Percentiles rank a stretch among this genome's conserved stretches.
Conservation (phyloP, 148 eudicot genomes). For the Talinum fruticosum region DNA sequence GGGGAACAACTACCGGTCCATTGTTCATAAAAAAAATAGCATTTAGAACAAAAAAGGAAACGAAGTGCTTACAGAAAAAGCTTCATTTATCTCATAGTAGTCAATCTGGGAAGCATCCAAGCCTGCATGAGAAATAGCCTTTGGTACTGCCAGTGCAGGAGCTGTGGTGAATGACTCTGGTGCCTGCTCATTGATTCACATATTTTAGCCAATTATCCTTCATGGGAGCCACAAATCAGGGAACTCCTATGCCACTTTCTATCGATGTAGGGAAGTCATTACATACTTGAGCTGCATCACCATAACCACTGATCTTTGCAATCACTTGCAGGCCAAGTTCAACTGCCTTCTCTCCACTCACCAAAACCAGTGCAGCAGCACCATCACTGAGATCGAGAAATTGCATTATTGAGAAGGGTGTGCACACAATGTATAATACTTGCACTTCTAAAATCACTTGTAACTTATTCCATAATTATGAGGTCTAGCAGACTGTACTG, state of each 20-base stretch:
- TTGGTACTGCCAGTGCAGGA: slow-evolving; percentile 91
- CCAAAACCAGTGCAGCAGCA: slow-evolving; percentile 93
- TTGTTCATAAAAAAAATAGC: not conserved
- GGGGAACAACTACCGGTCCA: not conserved
- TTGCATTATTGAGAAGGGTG: slow-evolving; percentile 4
- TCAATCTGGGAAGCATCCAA: slow-evolving; percentile 81
- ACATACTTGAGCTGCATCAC: slow-evolving; percentile 94
- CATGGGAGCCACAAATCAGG: not conserved
- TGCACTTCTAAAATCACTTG: slow-evolving; percentile 1
- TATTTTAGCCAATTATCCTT: slow-evolving; percentile 4
- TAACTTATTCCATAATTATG: not conserved
- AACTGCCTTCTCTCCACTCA: slow-evolving; percentile 87
- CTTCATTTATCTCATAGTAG: slow-evolving; percentile 94
- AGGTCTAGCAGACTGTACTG: not conserved
- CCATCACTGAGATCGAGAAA: slow-evolving; percentile 67
- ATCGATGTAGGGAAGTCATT: not conserved
- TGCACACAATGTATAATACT: not conserved
- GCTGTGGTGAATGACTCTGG: slow-evolving; percentile 91
- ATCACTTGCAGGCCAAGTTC: slow-evolving; percentile 82
- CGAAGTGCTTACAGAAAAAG: slow-evolving; percentile 66
- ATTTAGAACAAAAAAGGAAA: not conserved
- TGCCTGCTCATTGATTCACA: slow-evolving; percentile 41
- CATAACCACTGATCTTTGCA: slow-evolving; percentile 86
- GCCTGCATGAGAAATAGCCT: slow-evolving; percentile 89
- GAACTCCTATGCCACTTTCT: not conserved